Percentiles rank a stretch among this genome's conserved stretches.
These are phyloP conservation scores for Clitoria ternatea DNA, from an alignment of 306 rosid genomes.

Conservation along the genomic window DNA sequence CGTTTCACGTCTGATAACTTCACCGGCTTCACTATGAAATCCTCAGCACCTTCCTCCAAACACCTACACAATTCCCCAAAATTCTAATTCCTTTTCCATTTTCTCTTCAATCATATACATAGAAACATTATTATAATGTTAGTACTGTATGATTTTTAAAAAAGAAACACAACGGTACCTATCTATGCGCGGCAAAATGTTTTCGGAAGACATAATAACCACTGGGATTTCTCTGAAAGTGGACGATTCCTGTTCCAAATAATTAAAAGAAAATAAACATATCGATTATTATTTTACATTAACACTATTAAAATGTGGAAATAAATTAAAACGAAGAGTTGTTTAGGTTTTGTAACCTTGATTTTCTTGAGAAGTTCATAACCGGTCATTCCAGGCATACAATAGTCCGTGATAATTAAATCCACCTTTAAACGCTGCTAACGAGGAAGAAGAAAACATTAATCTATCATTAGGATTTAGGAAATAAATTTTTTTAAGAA, in stretches of 20 bases:
- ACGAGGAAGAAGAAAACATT: background rate
- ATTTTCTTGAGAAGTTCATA: conserved; percentile 67
- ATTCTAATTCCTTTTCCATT: background rate
- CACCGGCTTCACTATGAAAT: conserved; percentile 88
- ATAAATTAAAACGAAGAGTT: background rate
- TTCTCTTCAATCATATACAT: too few species aligned
- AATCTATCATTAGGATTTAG: background rate
- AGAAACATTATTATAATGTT: too few species aligned
- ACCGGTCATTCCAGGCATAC: conserved; percentile 87
- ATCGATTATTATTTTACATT: too few species aligned
- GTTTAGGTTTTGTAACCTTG: conserved; percentile 33
- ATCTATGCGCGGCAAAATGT: conserved; percentile 73
- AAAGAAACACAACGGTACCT: conserved; percentile 33
- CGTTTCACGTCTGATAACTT: conserved; percentile 74
- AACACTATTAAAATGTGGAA: background rate
- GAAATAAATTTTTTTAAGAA: background rate
- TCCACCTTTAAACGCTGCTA: conserved; percentile 60
- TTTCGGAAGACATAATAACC: conserved; percentile 91
- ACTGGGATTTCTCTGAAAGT: conserved; percentile 66
- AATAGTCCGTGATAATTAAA: conserved; percentile 72
- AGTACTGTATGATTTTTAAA: too few species aligned
- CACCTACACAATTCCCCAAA: conserved; percentile 33
- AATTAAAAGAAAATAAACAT: too few species aligned
- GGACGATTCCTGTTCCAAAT: conserved; percentile 60
- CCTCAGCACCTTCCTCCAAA: conserved; percentile 89